These are phyloP conservation scores for Gentiana straminea DNA, from an alignment of 257 asterid genomes.

Conservation along the genomic window DNA sequence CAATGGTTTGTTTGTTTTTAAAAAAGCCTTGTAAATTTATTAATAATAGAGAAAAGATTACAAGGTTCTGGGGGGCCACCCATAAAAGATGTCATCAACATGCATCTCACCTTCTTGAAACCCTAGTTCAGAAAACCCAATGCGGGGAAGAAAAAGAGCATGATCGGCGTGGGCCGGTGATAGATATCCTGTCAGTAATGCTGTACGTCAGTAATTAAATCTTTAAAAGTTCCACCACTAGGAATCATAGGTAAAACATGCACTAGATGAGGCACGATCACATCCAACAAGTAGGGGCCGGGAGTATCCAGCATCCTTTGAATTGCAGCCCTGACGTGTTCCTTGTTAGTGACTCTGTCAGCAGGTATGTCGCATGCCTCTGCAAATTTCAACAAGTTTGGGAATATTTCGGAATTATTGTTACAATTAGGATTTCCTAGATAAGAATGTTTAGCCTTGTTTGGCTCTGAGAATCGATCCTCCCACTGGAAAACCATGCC, in stretches of 20 bases:
- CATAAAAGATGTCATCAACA: too few species aligned
- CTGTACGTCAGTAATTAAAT: conserved; percentile 67
- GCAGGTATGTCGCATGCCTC: conserved; percentile 70
- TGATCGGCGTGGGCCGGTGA: too few species aligned
- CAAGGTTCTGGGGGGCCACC: too few species aligned
- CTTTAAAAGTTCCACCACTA: conserved; percentile 66
- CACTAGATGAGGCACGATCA: conserved; percentile 76
- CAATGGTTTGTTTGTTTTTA: too few species aligned
- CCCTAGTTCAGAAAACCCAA: too few species aligned
- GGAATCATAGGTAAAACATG: conserved; percentile 90
- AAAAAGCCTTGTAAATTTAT: too few species aligned
- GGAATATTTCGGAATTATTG: conserved; percentile 46
- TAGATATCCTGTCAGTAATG: too few species aligned
- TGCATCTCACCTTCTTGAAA: too few species aligned
- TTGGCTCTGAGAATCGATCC: conserved; percentile 73
- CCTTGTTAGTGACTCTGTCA: conserved; percentile 46
- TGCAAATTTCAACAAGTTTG: conserved; percentile 62
- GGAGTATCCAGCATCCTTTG: conserved; percentile 69
- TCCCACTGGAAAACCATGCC: conserved; percentile 96
- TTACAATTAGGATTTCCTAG: conserved; percentile 74
- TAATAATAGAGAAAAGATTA: too few species aligned
- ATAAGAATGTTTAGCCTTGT: conserved; percentile 67
- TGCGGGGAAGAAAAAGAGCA: too few species aligned
- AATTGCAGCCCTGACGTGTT: conserved; percentile 44
- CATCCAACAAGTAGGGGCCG: conserved; percentile 68